Evolutionary conservation across 2,329 filamentous ascomycete species (phyloP).

Genomic region (Cadophora luteo-olivacea): DNA sequence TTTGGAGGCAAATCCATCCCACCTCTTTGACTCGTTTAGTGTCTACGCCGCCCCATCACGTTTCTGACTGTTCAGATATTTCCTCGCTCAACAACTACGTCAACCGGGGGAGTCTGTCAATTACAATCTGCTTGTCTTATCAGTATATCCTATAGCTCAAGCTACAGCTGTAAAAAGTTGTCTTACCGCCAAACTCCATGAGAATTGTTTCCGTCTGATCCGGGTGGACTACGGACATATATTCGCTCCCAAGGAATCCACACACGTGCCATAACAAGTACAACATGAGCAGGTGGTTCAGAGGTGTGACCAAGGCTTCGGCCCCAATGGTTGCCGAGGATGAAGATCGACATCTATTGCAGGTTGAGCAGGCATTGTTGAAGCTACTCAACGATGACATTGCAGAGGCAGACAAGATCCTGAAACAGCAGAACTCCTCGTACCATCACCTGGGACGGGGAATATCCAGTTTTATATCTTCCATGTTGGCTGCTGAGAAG

Average conservation of each 20-base stretch:
- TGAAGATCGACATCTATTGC: constrained; percentile 61
- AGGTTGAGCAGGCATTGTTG: constrained; percentile 68
- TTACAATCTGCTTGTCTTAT: neutral
- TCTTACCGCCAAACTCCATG: constrained; percentile 12
- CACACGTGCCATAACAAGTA: constrained; percentile 15
- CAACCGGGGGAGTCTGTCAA: neutral
- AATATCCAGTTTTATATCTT: constrained; percentile 83
- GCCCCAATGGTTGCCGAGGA: constrained; percentile 45
- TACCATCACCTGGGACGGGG: constrained; percentile 87
- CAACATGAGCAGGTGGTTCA: constrained; percentile 45
- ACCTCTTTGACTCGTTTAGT: constrained; percentile 5
- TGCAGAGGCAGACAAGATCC: constrained; percentile 76
- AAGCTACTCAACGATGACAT: constrained; percentile 92
- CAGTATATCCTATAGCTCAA: neutral
- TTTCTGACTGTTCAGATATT: neutral
- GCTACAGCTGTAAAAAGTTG: neutral
- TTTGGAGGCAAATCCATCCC: neutral
- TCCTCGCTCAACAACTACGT: neutral
- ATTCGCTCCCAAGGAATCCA: neutral
- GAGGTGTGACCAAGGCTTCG: constrained; percentile 34
- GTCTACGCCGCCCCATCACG: neutral
- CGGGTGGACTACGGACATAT: constrained; percentile 19
- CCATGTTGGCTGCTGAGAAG: constrained; percentile 90
- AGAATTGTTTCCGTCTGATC: constrained; percentile 18
- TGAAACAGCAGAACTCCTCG: constrained; percentile 77